Evolutionary conservation across 495 filamentous ascomycete species (phyloP), one percentile per base, ranked within the genome.

Genomic region (Darksidea phi): DNA sequence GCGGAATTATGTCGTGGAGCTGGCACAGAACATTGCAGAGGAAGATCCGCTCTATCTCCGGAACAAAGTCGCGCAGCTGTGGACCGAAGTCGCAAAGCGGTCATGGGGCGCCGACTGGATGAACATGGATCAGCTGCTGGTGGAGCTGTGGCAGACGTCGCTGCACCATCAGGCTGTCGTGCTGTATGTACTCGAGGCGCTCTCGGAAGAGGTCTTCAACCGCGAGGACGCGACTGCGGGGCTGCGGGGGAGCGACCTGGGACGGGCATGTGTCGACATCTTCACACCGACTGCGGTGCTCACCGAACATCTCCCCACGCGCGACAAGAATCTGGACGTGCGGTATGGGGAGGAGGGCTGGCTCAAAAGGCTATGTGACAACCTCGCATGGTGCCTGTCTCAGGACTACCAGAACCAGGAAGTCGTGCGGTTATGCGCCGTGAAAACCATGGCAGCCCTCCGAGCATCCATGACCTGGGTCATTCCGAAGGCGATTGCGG

Each of bases 1-100:
- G 54, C 83, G 87, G 28, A 75, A 78, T 41, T 91, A 89, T 81
- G 80, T 95, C 34, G 74, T 95, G 32, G 77, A 86, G 70, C 83
- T 99, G 15, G 87, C 91, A n/a, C 83, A 87, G 66, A 77, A 80
- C 54, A 78, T 93, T 54, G 77, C 82, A 10, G 80, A 82, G 51
- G 79, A 86, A 21, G 93, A 99, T 70, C 90, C 91, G 2, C 66
- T 80, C 21, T 97, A 90, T 69, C 74, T 97, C 63, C 84, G 92
- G 67, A 97, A 94, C 76, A 97, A 97, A 74, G 87, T 94, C 32
- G 89, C 91, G n/a, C 88, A 93, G 74, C 75, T 97, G 58, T 97
- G 94, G 95, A 88, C 90, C 6, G 94, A 97, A 71, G 75, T 96
- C 51, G 91, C 91, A 24, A 97, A 99, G 77, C 82, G 92, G 68